phyloP scores from a whole-genome alignment of 345 rosid species.

The Hirschfeldia incana region DNA sequence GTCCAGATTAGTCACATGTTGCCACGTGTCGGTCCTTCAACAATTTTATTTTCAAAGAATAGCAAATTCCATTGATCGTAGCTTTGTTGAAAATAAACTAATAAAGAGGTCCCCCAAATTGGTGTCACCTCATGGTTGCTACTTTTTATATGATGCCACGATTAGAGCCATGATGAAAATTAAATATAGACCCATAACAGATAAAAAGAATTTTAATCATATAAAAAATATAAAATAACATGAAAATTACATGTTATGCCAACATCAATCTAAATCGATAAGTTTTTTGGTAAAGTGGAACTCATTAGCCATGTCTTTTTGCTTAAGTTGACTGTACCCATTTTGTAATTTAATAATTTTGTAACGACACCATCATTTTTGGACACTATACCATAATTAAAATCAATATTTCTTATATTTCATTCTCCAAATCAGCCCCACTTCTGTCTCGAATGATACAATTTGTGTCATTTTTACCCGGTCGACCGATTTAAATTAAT shows the following conservation, averaged over 20 bases:
- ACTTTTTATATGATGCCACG: conserved; percentile 13
- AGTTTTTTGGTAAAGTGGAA: conserved; percentile 14
- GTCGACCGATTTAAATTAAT: conserved; percentile 18
- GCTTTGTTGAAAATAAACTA: too few species aligned
- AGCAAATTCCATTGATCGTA: too few species aligned
- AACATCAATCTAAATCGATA: neutral
- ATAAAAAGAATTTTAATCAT: neutral
- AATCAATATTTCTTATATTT: neutral
- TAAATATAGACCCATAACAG: conserved; percentile 31
- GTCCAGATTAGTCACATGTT: too few species aligned
- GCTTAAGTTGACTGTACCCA: conserved; percentile 23
- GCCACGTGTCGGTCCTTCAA: too few species aligned
- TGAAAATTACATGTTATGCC: conserved; percentile 13
- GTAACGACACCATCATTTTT: conserved; percentile 29
- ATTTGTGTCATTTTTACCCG: neutral
- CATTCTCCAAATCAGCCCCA: conserved; percentile 15
- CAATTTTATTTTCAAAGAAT: too few species aligned
- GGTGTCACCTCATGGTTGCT: conserved; percentile 40
- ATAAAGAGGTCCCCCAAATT: conserved; percentile 41
- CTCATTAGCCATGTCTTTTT: neutral
- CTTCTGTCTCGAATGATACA: conserved; percentile 22
- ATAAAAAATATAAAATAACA: neutral
- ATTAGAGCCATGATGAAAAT: neutral
- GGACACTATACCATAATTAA: neutral
- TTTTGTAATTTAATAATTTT: conserved; percentile 3